Base-by-base conservation (phyloP, 805 yeast species). In the Debaryomyces prosopidis region DNA sequence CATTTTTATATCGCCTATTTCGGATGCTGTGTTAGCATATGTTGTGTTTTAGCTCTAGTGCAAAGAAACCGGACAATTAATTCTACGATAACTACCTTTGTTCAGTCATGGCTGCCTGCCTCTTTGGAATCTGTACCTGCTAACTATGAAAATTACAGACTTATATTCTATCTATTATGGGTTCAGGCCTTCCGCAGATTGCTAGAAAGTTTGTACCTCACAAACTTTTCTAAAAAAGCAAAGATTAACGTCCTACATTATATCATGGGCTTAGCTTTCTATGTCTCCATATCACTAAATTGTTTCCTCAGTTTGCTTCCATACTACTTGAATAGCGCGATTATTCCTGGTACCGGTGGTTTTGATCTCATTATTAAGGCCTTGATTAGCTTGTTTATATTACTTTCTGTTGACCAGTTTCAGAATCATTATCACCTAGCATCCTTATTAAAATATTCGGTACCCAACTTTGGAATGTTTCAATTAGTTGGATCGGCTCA, bases 191-290 rank as follows among this genome's bases (percentile, higher is more conserved):
- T 65, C 2, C 65, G 90, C 55, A 66, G 94, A 48, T 48, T 72
- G 2, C 66, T 68, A 39, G 94, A 87, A 58, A 79, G 86, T 36
- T 46, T 68, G 2, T 68, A 53, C 41, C 69, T 86, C 16, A 69
- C 77, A 32, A 77, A 70, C 31, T 81, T 76, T 58, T 68, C 76
- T 3, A 36, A 59, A 1, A 55, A 56, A 1, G 73, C 89, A 2
- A 73, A 73, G 47, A 86, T 87, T 70, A 84, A 85, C 55, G 54
- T 85, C 31, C 68, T 80, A 1, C 94, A 87, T 62, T 87, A 85
- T 54, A 40, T 81, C 1, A 84, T 78, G 3, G 95, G 94, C 0
- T 28, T 84, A 3, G 68, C 73, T 53, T 85, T 81, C 55, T 87
- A 87, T 51, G 44, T 77, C 0, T 59, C 76, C 1, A 65, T 83